phyloP scores from a whole-genome alignment of 306 rosid genomes.

The Cotoneaster glaucophyllus region DNA sequence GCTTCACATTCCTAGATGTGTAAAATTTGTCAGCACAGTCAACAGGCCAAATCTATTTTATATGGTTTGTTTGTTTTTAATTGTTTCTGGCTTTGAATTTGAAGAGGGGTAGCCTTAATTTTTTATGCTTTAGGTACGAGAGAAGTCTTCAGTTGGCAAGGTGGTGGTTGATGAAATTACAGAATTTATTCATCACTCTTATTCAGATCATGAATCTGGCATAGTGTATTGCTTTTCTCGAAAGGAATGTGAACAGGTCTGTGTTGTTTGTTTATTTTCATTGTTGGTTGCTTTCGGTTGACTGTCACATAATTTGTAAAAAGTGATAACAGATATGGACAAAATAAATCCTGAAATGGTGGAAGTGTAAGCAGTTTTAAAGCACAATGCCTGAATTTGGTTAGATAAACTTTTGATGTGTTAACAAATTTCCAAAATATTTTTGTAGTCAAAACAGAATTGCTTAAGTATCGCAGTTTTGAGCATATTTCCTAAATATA shows the following conservation, averaged over 20 bases:
- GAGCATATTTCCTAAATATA: too few species aligned
- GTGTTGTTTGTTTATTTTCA: constrained; percentile 8
- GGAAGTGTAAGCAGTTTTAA: neutral
- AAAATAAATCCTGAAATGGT: neutral
- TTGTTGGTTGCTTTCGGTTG: neutral
- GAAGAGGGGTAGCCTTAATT: constrained; percentile 3
- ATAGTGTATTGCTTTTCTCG: constrained; percentile 93
- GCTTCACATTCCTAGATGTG: constrained; percentile 81
- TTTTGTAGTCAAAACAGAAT: too few species aligned
- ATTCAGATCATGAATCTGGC: constrained; percentile 74
- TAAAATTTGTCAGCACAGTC: constrained; percentile 93
- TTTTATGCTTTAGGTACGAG: constrained; percentile 55
- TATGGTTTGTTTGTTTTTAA: constrained; percentile 40
- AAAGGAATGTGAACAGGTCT: constrained; percentile 93
- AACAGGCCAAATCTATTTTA: constrained; percentile 87
- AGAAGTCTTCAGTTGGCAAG: constrained; percentile 82
- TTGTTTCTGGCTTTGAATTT: constrained; percentile 6
- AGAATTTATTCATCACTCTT: constrained; percentile 60
- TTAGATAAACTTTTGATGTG: too few species aligned
- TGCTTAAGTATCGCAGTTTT: too few species aligned
- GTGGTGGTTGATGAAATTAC: constrained; percentile 77
- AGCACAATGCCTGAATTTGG: neutral
- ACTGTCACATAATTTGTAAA: neutral
- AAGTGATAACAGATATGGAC: neutral
- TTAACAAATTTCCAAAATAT: too few species aligned